Conservation (phyloP, 73 alveolate species). For the Paramecium sexaurelia region DNA sequence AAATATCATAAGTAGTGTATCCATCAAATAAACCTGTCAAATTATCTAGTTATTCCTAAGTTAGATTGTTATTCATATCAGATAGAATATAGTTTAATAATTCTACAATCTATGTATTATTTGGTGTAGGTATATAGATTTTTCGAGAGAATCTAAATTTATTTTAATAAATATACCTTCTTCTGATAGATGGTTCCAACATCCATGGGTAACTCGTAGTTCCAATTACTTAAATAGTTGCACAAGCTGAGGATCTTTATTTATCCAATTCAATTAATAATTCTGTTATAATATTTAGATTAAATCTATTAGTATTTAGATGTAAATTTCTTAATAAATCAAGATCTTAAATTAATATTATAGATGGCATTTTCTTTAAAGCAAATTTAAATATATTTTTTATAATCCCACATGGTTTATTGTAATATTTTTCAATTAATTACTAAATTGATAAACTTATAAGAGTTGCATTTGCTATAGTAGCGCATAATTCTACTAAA, state of each 20-base stretch:
- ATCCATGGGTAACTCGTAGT: constrained; percentile 87
- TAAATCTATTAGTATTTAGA: not conserved
- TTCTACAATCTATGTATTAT: constrained; percentile 76
- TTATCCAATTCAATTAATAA: constrained; percentile 91
- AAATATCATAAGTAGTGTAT: not conserved
- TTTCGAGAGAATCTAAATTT: constrained; percentile 49
- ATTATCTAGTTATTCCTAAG: not conserved
- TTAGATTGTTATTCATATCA: not conserved
- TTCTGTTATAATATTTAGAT: constrained; percentile 87
- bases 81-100: constrained; percentile 82
- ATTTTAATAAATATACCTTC: constrained; percentile 59
- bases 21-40: not conserved
- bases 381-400: constrained; percentile 81
- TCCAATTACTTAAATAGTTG: constrained; percentile 76
- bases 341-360: constrained; percentile 86
- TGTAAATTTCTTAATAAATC: constrained; percentile 87
- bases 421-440: constrained; percentile 73
- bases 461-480: constrained; percentile 86
- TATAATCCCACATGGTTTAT: constrained; percentile 76
- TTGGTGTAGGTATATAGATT: constrained; percentile 73
- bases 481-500: constrained; percentile 93
- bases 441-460: constrained; percentile 84
- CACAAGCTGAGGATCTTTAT: not conserved
- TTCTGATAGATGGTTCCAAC: constrained; percentile 79
- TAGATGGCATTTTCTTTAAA: not conserved